Evolutionary conservation across 2,329 filamentous ascomycete species (phyloP).

Genomic region (Colletotrichum sp.): DNA sequence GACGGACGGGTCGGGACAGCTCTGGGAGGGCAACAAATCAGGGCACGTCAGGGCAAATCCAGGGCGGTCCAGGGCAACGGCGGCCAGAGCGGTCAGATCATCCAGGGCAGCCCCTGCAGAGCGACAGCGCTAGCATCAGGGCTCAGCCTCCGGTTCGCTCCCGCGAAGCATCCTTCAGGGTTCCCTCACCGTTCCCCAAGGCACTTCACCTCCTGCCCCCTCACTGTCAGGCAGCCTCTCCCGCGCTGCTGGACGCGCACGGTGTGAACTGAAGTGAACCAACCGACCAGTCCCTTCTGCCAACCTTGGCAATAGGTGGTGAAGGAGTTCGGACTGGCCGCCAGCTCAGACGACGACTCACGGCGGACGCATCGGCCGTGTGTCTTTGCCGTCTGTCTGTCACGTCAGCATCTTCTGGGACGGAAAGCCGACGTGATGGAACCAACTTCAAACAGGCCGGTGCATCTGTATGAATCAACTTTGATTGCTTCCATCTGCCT

Average conservation of each 20-base stretch:
- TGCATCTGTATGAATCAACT: neutral
- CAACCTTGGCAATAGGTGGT: neutral
- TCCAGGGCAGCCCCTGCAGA: neutral
- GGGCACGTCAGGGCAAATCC: neutral
- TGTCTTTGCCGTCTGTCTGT: neutral
- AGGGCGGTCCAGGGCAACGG: neutral
- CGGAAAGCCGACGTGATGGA: neutral
- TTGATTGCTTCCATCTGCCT: neutral
- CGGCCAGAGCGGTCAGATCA: neutral
- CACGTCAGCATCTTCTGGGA: neutral
- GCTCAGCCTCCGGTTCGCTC: neutral
- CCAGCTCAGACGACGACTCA: neutral
- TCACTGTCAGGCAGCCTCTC: neutral
- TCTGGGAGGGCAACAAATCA: neutral
- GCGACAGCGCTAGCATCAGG: neutral
- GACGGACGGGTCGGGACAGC: neutral
- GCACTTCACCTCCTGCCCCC: neutral
- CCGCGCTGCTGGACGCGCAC: neutral
- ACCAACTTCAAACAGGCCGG: neutral
- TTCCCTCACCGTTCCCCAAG: neutral
- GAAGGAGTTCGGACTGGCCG: conserved; percentile 10
- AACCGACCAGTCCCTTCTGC: neutral
- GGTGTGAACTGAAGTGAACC: neutral
- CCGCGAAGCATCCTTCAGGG: neutral
- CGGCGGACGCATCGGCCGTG: neutral